Base-by-base conservation (phyloP, 2,329 filamentous ascomycete species). In the Cordyceps militaris region DNA sequence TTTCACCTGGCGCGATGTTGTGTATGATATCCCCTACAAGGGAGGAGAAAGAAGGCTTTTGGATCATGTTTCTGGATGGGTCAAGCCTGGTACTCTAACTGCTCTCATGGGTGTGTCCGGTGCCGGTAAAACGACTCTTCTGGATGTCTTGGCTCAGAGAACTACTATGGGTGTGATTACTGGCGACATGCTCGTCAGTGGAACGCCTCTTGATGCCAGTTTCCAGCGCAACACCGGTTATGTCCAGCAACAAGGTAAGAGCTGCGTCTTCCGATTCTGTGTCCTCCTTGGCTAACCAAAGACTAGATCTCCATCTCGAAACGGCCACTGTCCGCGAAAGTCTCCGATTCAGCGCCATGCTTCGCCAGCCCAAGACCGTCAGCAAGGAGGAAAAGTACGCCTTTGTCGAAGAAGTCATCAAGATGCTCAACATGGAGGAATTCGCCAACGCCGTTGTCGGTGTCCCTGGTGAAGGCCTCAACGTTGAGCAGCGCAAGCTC, bases 71-170 rank as follows among this genome's bases (percentile, higher is more conserved):
- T 84, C 89, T 63, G 91, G 91, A 6, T 96, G 89, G 88, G 89
- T 96, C 58, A 92, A 92, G 69, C 91, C 91, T 0, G 91, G 91
- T 30, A 95, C 89, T 1, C 74, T 95, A 34, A 96, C 91, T 3
- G 91, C 90, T 1, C 76, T 95, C 6, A 86, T 86, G 82, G 83
- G 86, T 42, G 82, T 85, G 0, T 83, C 66, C 23, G 74, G 74
- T 26, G 74, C 74, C 0, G 74, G 74, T 0, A 76, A 76, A 63
- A 76, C 74, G 1, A 76, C 74, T 0, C 69, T 76, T 6, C 64
- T 76, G 1, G 74, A 76, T 56, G 72, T 70, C 2, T 65, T 76
- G 4, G 74, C 74, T 2, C 71, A 76, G 46, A 74, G 86, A 16
- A 82, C 78, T 0, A 80, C 76, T 0, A 79, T 84, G 65, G 85